Evolutionary conservation across 306 rosid genomes (phyloP), one percentile per base, ranked within the genome.

Genomic region (Sesbania bispinosa): DNA sequence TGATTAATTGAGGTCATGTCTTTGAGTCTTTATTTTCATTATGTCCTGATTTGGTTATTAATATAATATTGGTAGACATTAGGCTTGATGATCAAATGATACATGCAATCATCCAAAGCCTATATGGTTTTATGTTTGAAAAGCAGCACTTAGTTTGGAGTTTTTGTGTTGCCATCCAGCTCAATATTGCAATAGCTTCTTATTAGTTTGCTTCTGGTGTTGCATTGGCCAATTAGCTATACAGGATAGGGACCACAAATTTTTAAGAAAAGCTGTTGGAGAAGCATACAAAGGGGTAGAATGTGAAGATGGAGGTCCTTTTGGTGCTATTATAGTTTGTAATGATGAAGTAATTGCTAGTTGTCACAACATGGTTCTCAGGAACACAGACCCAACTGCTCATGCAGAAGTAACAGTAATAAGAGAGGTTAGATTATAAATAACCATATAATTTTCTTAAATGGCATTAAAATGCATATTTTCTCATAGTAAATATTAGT

Each of bases 331-430:
- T 50, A 82, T 94, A 41, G 97, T 89, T 58, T 76, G 74, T 7
- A 85, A 90, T 4, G 90, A 89, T 66, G 97, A 90, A 80, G 79
- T 90, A 52, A 83, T 94, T 51, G 94, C 82, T 30, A 84, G 92
- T 64, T 87, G 83, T 73, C 98, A 90, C 84, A 90, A 90, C 85
- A 76, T 90, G 98, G 97, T 90, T 62, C 76, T 86, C 3, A 87
- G 62, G 42, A 64, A 87, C 83, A 94, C 84, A 4, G 97, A 94
- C 52, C 98, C 98, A 4, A 89, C 98, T 35, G 97, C 98, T 39
- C 98, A 93, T 77, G 97, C 98, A 0, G 97, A 93, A 78, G 98
- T 93, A 26, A 88, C 96, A 26, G 98, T 92, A 15, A 84, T 93
- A 78, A 87, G 98, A 85, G 93, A 93, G 97, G 98, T 94, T 78